Percentiles rank a stretch among this genome's conserved stretches.
These are phyloP conservation scores for Triticum dicoccoides DNA, from an alignment of 176 grass and related monocot species.

Conservation along the genomic window DNA sequence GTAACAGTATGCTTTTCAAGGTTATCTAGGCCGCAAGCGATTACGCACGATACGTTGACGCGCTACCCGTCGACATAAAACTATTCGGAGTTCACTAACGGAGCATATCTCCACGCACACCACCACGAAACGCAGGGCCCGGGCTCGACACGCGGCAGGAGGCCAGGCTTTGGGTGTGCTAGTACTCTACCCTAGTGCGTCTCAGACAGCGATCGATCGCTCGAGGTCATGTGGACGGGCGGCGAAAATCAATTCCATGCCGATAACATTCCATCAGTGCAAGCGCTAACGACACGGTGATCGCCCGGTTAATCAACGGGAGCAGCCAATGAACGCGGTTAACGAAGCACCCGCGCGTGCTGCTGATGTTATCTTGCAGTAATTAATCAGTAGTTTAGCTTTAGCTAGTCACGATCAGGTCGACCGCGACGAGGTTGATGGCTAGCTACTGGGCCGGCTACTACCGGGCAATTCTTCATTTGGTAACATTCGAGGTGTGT, in stretches of 20 bases:
- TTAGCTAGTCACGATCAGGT: background rate
- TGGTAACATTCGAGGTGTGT: background rate
- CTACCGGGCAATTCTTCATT: slow-evolving; percentile 3
- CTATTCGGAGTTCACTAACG: background rate
- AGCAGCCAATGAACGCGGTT: background rate
- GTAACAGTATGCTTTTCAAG: background rate
- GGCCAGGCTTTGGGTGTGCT: slow-evolving; percentile 17
- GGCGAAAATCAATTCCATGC: background rate
- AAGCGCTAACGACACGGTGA: background rate
- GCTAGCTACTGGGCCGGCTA: background rate
- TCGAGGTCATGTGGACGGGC: too few species aligned
- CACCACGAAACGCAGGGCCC: background rate
- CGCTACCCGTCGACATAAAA: background rate
- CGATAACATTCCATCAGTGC: background rate
- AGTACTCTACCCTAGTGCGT: background rate
- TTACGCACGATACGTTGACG: slow-evolving; percentile 19
- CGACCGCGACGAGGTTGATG: background rate
- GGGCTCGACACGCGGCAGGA: slow-evolving; percentile 27
- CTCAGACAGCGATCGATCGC: background rate
- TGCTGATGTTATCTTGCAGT: background rate
- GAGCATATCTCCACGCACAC: background rate
- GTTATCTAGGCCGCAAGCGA: background rate
- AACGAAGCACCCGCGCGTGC: background rate
- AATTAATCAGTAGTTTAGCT: background rate
- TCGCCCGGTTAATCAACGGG: background rate